Evolutionary conservation across 2,329 filamentous ascomycete species (phyloP).

Genomic region (Paecilomyces formosus): DNA sequence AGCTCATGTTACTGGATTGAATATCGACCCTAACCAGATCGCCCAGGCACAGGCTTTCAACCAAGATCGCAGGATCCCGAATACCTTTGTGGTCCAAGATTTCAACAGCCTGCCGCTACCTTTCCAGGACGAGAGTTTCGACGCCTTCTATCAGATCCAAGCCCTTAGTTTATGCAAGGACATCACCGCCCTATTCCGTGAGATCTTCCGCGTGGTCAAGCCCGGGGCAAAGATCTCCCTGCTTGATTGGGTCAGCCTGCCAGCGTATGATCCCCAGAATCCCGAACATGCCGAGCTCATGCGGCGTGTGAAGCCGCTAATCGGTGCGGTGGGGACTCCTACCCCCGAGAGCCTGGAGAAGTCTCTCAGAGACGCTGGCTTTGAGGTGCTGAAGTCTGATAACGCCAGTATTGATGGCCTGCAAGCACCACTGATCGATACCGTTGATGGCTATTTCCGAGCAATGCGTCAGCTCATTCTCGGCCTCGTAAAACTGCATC

Average conservation of each 20-base stretch:
- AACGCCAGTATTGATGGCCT: slow-evolving; percentile 47
- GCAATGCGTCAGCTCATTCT: slow-evolving; percentile 44
- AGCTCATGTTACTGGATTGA: slow-evolving; percentile 44
- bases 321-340: slow-evolving; percentile 49
- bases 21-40: slow-evolving; percentile 49
- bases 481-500: slow-evolving; percentile 40
- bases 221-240: slow-evolving; percentile 45
- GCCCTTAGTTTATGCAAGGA: slow-evolving; percentile 49
- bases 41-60: slow-evolving; percentile 41
- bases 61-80: slow-evolving; percentile 35
- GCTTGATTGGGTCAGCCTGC: slow-evolving; percentile 48
- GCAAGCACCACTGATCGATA: slow-evolving; percentile 48
- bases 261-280: slow-evolving; percentile 42
- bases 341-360: slow-evolving; percentile 42
- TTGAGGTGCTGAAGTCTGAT: slow-evolving; percentile 41
- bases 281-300: slow-evolving; percentile 45
- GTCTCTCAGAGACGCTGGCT: slow-evolving; percentile 42
- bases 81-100: slow-evolving; percentile 45
- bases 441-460: slow-evolving; percentile 49
- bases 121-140: slow-evolving; percentile 43
- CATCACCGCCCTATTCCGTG: slow-evolving; percentile 38
- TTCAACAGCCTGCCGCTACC: slow-evolving; percentile 47
- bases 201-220: slow-evolving; percentile 44
- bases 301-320: slow-evolving; percentile 48
- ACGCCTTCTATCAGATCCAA: slow-evolving; percentile 53